Conservation (phyloP, 2,329 filamentous ascomycete species). For the Fusarium palustre region DNA sequence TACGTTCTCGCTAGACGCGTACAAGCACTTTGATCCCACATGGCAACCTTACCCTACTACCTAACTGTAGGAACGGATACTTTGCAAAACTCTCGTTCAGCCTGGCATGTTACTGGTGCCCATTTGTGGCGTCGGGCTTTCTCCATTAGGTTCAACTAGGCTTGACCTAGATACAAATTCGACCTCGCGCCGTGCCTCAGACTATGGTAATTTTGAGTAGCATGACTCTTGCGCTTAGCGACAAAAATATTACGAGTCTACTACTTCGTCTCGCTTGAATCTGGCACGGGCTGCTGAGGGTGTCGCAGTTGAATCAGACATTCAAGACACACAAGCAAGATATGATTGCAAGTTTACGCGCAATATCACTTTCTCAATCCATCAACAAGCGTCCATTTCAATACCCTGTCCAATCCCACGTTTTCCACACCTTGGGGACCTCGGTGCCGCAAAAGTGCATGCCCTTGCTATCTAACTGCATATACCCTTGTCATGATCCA, state of each 20-base stretch:
- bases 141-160: conserved; percentile 40
- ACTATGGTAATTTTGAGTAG: conserved; percentile 22
- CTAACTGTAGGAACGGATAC: not conserved
- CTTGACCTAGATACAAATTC: conserved; percentile 38
- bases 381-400: not conserved
- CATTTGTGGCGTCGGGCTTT: conserved; percentile 39
- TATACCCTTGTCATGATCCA: conserved; percentile 21
- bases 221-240: conserved; percentile 36
- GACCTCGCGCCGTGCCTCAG: conserved; percentile 32
- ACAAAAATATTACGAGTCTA: not conserved
- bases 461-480: not conserved
- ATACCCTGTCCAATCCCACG: conserved; percentile 32
- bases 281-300: not conserved
- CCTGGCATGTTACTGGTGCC: conserved; percentile 9
- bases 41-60: conserved; percentile 26
- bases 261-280: not conserved
- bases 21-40: conserved; percentile 29
- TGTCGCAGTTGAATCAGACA: not conserved
- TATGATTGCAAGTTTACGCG: not conserved
- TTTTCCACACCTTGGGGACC: conserved; percentile 29
- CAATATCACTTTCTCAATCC: conserved; percentile 11
- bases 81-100: conserved; percentile 12
- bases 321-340: not conserved
- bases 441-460: conserved; percentile 28
- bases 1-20: conserved; percentile 11